Conservation (phyloP, 306 rosid genomes). For the Mimosa pudica region DNA sequence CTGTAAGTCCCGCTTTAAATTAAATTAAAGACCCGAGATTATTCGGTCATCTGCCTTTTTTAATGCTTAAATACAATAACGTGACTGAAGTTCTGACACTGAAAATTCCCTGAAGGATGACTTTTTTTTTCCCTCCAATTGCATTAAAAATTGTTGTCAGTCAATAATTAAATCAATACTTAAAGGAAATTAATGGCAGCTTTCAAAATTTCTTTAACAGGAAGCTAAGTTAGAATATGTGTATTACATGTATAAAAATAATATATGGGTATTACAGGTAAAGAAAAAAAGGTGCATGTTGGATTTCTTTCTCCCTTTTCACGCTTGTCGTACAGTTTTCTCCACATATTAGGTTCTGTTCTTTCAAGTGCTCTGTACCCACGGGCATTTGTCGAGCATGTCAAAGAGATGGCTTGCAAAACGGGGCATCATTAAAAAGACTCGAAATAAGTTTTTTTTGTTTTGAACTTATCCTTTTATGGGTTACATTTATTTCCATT, state of each 20-base stretch:
- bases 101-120: constrained; percentile 30
- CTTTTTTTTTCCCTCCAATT: not conserved
- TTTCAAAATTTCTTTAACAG: not conserved
- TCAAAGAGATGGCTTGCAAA: constrained; percentile 13
- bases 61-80: constrained; percentile 28
- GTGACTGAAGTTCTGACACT: constrained; percentile 44
- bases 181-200: not conserved
- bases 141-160: not conserved
- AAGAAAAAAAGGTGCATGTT: constrained; percentile 26
- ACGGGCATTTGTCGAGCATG: constrained; percentile 35
- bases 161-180: constrained; percentile 20
- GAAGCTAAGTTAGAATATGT: not conserved
- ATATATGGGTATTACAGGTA: not conserved
- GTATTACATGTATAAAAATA: not conserved
- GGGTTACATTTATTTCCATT: constrained; percentile 1
- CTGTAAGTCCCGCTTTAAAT: constrained; percentile 47
- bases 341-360: constrained; percentile 9
- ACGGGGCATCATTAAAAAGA: constrained; percentile 14
- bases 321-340: constrained; percentile 30
- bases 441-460: not conserved
- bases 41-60: constrained; percentile 20
- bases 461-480: not conserved
- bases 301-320: constrained; percentile 34
- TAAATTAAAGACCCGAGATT: constrained; percentile 13
- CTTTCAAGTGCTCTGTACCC: constrained; percentile 24